A percentile compares a stretch with the other conserved stretches of the same genome.
Conservation (phyloP, 345 rosid genomes). For the Eutrema heterophyllum region DNA sequence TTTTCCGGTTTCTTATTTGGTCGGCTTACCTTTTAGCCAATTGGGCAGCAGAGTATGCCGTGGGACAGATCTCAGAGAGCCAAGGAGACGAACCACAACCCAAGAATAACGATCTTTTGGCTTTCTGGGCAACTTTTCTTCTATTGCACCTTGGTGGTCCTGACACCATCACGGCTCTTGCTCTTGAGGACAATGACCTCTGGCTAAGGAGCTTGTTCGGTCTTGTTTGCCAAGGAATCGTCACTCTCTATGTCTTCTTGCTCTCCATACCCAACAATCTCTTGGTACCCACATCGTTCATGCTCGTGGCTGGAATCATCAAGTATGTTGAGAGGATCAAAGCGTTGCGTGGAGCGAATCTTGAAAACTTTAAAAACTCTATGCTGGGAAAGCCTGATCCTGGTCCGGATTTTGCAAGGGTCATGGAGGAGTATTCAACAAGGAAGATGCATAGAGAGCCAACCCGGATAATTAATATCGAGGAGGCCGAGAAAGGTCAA, state of each 20-base stretch:
- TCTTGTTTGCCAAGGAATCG: neutral
- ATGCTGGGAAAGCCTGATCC: neutral
- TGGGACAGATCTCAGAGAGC: slow-evolving; percentile 18
- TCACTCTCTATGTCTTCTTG: neutral
- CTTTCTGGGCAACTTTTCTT: neutral
- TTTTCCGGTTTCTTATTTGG: slow-evolving; percentile 12
- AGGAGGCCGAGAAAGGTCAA: neutral
- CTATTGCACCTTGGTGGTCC: slow-evolving; percentile 27
- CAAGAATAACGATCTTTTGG: neutral
- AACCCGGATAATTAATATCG: neutral
- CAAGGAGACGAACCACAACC: neutral
- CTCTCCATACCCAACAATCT: neutral
- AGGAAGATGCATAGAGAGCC: neutral
- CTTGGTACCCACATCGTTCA: neutral
- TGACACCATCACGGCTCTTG: slow-evolving; percentile 9
- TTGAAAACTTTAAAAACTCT: neutral
- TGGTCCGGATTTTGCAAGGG: neutral
- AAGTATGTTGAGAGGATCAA: neutral
- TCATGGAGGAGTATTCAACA: neutral
- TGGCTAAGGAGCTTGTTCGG: slow-evolving; percentile 3
- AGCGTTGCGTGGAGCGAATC: neutral
- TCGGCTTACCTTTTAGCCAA: slow-evolving; percentile 24
- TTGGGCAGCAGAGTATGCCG: slow-evolving; percentile 1
- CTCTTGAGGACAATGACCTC: slow-evolving; percentile 10
- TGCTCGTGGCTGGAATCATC: neutral